Percentiles rank a stretch among this genome's conserved stretches.
Evolutionary conservation across 345 rosid genomes (phyloP).

Genomic region (Linum tenue): DNA sequence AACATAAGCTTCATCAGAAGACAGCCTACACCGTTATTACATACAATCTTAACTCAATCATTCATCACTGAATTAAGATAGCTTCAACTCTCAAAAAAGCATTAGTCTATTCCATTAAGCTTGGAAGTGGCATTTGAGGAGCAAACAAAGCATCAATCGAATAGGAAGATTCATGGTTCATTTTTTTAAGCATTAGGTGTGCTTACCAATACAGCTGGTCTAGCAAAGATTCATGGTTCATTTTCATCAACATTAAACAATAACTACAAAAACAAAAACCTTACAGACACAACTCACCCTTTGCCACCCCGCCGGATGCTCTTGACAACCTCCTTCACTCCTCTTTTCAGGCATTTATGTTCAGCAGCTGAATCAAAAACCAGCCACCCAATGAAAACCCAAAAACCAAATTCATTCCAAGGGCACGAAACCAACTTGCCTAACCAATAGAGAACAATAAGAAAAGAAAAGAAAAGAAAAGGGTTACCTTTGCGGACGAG

Average conservation of each 20-base stretch:
- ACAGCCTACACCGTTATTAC: too few species aligned
- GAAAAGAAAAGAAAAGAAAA: background rate
- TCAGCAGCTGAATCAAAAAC: slow-evolving; percentile 51
- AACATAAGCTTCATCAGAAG: too few species aligned
- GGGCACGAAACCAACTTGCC: too few species aligned
- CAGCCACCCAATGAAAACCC: background rate
- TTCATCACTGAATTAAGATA: too few species aligned
- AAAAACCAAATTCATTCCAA: background rate
- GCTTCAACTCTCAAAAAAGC: too few species aligned
- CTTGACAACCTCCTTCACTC: slow-evolving; percentile 95
- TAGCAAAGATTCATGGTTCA: background rate
- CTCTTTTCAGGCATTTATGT: slow-evolving; percentile 87
- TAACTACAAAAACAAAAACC: background rate
- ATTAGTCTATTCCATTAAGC: too few species aligned
- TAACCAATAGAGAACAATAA: background rate
- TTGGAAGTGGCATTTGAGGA: too few species aligned
- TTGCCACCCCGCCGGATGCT: slow-evolving; percentile 80
- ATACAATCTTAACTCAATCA: background rate
- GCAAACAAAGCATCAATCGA: too few species aligned
- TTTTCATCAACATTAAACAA: background rate
- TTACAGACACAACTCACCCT: slow-evolving; percentile 41
- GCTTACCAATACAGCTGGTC: too few species aligned
- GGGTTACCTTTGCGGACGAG: slow-evolving; percentile 68
- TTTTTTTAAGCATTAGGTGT: too few species aligned
- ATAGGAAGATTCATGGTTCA: too few species aligned